Base-by-base conservation (phyloP, 768 basidiomycete species). In the Tylopilus rubrobrunneus region DNA sequence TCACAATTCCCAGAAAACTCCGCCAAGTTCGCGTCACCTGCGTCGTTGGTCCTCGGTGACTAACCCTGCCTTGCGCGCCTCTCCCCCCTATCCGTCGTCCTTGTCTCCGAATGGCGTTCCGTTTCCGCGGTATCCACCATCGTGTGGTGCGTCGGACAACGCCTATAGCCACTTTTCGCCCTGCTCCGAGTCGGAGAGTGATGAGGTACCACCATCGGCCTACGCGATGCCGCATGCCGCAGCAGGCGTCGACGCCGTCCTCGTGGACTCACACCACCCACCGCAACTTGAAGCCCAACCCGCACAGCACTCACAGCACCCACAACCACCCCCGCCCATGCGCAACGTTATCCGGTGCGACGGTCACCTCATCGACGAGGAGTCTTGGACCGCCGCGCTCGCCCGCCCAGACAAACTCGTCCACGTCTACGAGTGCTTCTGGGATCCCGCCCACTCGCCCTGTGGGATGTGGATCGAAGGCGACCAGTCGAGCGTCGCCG, bases 391-490 rank as follows among this genome's bases (percentile, higher is more conserved):
- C 1, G 59, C 52, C 7, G 60, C 67, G 5, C 47, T 66, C 47
- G 49, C 58, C 19, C 62, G 60, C 12, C 55, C 53, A 0, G 69
- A 65, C 56, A 60, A 65, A 25, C 41, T 49, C 40, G 40, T 68
- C 8, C 60, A 71, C 55, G 58, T 70, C 29, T 70, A 69, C 52
- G 63, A 69, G 41, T 69, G 68, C 31, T 59, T 64, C 45, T 71
- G 68, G 68, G 61, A 66, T 49, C 49, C 52, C 28, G 4, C 48
- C 29, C 50, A 66, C 42, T 45, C 68, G 0, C 53, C 69, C 2
- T 69, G 68, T 17, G 56, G 67, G 1, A 69, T 69, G 69, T 71
- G 70, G 62, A 67, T 69, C 36, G 70, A 69, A 46, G 69, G 70
- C 19, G 70, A 69, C 51, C 70, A 71, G 12, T 62, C 66, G 17